phyloP scores from a whole-genome alignment of 208 protist genomes.

The Crithidia fasciculata region DNA sequence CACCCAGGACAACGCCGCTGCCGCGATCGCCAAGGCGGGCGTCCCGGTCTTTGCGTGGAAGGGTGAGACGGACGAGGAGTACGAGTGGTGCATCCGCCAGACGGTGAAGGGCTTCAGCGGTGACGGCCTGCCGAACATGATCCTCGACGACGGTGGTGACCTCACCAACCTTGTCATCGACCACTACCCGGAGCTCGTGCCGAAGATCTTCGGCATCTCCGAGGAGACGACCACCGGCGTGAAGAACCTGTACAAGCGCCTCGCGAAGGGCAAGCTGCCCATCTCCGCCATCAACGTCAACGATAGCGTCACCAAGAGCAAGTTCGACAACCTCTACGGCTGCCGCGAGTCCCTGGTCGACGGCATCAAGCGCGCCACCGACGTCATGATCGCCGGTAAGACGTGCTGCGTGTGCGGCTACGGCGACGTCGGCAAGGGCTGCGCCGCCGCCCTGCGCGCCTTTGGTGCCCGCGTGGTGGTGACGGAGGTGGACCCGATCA shows the following conservation, averaged over 20 bases:
- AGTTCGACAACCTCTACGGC: constrained; percentile 99
- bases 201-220: constrained; percentile 96
- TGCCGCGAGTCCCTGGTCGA: constrained; percentile 99
- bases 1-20: constrained; percentile 95
- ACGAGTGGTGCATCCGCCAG: constrained; percentile 98
- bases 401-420: constrained; percentile 97
- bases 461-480: constrained; percentile 97
- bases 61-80: constrained; percentile 99
- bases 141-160: constrained; percentile 99
- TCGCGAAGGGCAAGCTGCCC: constrained; percentile 93
- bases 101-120: constrained; percentile 90
- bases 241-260: constrained; percentile 98
- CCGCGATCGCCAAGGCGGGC: constrained; percentile 90
- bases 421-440: constrained; percentile 99
- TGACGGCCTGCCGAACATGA: constrained; percentile 95
- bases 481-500: constrained; percentile 99
- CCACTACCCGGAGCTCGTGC: constrained; percentile 91
- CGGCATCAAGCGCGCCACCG: constrained; percentile 99
- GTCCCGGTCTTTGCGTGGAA: constrained; percentile 99
- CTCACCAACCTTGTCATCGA: constrained; percentile 98
- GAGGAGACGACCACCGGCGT: constrained; percentile 99
- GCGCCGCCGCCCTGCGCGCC: constrained; percentile 94
- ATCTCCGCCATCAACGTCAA: constrained; percentile 99
- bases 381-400: constrained; percentile 99
- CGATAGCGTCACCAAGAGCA: constrained; percentile 99